These are phyloP conservation scores for Exophiala sp. DNA, from an alignment of 2,329 filamentous ascomycete genomes.

Conservation along the genomic window DNA sequence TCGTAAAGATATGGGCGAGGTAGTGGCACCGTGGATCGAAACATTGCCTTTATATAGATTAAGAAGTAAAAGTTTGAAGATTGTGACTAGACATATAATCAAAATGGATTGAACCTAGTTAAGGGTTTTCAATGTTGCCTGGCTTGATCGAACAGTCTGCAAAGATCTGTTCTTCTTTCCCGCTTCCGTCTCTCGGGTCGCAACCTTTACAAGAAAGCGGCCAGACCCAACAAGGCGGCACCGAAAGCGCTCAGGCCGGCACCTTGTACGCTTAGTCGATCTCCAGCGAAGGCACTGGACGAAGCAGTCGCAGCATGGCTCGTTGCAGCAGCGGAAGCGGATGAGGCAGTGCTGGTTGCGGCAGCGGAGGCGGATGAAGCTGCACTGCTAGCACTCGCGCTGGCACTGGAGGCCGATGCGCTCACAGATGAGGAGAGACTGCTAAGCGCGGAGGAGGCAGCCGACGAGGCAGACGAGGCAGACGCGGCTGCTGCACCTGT, in stretches of 20 bases:
- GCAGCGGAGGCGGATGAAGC: background rate
- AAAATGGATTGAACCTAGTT: too few species aligned
- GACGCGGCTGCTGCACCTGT: conserved; percentile 15
- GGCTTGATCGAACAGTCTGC: background rate
- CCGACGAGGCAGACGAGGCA: conserved; percentile 8
- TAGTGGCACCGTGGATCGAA: too few species aligned
- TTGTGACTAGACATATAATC: too few species aligned
- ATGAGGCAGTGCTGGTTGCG: conserved; percentile 1
- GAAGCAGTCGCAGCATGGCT: conserved; percentile 6
- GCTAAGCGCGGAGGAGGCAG: conserved; percentile 2
- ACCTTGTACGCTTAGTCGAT: conserved; percentile 2
- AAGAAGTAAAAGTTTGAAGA: too few species aligned
- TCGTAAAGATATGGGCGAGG: too few species aligned
- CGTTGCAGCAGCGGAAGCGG: background rate
- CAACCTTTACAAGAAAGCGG: conserved; percentile 18
- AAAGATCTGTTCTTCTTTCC: background rate
- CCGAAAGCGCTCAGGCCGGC: conserved; percentile 16
- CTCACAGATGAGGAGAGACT: conserved; percentile 1
- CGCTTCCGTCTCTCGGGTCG: background rate
- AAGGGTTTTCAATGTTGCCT: too few species aligned
- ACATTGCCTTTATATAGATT: too few species aligned
- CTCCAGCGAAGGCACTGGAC: conserved; percentile 14
- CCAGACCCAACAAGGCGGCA: conserved; percentile 20
- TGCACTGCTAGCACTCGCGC: background rate
- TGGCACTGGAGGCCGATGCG: conserved; percentile 3